These are phyloP conservation scores for Mycena olivaceomarginata DNA, from an alignment of 768 basidiomycete species.

Conservation along the genomic window DNA sequence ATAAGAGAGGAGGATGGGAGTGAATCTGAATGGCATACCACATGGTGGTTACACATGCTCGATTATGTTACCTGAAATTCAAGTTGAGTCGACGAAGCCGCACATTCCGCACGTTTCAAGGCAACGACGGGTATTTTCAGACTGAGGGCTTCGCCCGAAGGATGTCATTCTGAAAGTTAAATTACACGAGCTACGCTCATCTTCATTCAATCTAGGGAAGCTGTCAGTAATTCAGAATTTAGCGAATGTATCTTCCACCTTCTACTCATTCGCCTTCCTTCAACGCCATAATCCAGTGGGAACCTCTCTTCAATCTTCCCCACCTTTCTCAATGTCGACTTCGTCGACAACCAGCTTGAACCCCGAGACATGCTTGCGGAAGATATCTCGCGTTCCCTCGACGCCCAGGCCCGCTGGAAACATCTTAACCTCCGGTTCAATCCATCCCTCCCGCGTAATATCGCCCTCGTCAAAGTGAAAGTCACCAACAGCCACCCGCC, in stretches of 20 bases:
- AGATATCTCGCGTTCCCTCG: conserved; percentile 50
- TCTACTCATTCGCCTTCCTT: conserved; percentile 21
- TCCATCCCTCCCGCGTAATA: conserved; percentile 47
- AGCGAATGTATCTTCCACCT: not conserved
- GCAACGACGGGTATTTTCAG: too few species aligned
- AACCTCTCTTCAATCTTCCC: conserved; percentile 49
- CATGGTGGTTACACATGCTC: too few species aligned
- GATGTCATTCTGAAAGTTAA: too few species aligned
- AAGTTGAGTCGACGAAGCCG: too few species aligned
- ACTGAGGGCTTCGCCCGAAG: too few species aligned
- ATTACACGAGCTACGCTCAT: too few species aligned
- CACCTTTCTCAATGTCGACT: conserved; percentile 48
- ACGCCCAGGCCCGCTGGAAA: conserved; percentile 51
- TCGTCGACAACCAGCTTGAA: conserved; percentile 48
- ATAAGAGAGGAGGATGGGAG: too few species aligned
- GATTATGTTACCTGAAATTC: too few species aligned
- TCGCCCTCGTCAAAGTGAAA: conserved; percentile 45
- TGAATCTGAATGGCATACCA: too few species aligned
- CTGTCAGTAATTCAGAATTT: not conserved
- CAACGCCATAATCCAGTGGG: conserved; percentile 51
- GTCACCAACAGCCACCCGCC: conserved; percentile 50
- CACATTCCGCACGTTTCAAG: too few species aligned
- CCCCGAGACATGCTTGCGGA: conserved; percentile 37
- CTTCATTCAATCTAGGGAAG: not conserved
- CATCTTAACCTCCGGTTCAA: conserved; percentile 49